These are phyloP conservation scores for Eremomyces bilateralis DNA, from an alignment of 495 filamentous ascomycete genomes.

Conservation along the genomic window DNA sequence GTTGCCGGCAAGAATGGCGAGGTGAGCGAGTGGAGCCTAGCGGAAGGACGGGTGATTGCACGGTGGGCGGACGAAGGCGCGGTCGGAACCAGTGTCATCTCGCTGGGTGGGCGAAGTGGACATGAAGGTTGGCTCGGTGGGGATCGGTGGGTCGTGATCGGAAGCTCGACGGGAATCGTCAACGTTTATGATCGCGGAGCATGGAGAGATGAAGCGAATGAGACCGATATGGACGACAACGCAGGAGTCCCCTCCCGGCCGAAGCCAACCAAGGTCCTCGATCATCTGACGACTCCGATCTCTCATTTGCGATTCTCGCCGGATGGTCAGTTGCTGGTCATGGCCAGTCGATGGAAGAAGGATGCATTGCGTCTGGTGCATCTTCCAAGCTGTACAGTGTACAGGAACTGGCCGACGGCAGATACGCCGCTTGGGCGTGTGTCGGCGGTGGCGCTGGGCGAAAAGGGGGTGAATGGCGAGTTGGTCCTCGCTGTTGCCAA, in stretches of 20 bases:
- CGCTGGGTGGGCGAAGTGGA: slow-evolving; percentile 41
- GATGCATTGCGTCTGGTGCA: slow-evolving; percentile 80
- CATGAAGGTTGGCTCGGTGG: slow-evolving; percentile 43
- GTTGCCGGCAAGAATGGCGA: slow-evolving; percentile 72
- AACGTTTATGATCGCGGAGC: slow-evolving; percentile 75
- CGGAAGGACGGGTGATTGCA: slow-evolving; percentile 38
- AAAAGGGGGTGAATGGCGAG: slow-evolving; percentile 26
- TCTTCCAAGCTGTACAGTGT: slow-evolving; percentile 78
- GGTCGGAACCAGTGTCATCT: slow-evolving; percentile 61
- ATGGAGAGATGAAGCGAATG: slow-evolving; percentile 25
- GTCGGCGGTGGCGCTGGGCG: slow-evolving; percentile 31
- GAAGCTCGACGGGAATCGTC: slow-evolving; percentile 62
- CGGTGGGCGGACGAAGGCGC: slow-evolving; percentile 84
- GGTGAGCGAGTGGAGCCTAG: slow-evolving; percentile 73
- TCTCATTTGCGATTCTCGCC: slow-evolving; percentile 58
- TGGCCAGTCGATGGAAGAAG: slow-evolving; percentile 66
- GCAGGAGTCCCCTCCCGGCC: slow-evolving; percentile 38
- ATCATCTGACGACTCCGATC: slow-evolving; percentile 70
- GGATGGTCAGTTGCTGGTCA: slow-evolving; percentile 71
- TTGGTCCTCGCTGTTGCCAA: slow-evolving; percentile 66
- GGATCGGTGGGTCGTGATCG: slow-evolving; percentile 73
- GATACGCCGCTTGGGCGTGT: slow-evolving; percentile 76
- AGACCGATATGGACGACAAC: slow-evolving; percentile 20
- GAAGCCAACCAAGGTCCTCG: slow-evolving; percentile 44
- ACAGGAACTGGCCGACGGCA: slow-evolving; percentile 87